Conservation (phyloP, 306 rosid genomes). For the Geum urbanum region DNA sequence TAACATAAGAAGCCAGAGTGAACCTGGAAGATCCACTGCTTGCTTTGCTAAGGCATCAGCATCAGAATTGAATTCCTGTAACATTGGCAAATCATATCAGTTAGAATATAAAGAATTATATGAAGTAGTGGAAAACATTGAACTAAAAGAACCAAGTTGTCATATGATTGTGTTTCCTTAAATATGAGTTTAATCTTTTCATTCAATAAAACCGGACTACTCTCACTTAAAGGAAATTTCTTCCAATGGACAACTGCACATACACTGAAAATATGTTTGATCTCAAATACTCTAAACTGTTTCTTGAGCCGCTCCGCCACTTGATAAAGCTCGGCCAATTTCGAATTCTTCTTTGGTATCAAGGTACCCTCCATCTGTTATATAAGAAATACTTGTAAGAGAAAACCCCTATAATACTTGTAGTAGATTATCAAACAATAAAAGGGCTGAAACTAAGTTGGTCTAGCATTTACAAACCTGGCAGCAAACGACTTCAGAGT, state of each 20-base stretch:
- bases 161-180: neutral
- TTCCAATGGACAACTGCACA: neutral
- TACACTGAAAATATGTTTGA: slow-evolving; percentile 71
- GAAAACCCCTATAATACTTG: neutral
- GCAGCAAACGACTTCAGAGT: slow-evolving; percentile 77
- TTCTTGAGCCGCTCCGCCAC: slow-evolving; percentile 56
- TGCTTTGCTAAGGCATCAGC: slow-evolving; percentile 82
- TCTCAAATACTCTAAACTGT: slow-evolving; percentile 59
- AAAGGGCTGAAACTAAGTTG: neutral
- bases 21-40: slow-evolving; percentile 55
- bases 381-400: slow-evolving; percentile 3
- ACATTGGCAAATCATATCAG: slow-evolving; percentile 19
- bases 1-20: slow-evolving; percentile 3
- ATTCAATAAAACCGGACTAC: neutral
- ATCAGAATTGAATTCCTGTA: slow-evolving; percentile 63
- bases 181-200: too few relatives aligned
- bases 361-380: slow-evolving; percentile 67
- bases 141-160: neutral
- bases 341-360: slow-evolving; percentile 61
- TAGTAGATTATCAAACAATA: neutral
- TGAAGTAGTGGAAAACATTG: neutral
- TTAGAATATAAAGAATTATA: neutral
- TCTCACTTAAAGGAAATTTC: neutral
- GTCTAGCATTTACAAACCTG: slow-evolving; percentile 57
- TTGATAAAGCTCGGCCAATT: slow-evolving; percentile 58